Evolutionary conservation across 2,329 filamentous ascomycete genomes (phyloP), one percentile per base, ranked within the genome.

Genomic region (Diaporthe aspalathi): DNA sequence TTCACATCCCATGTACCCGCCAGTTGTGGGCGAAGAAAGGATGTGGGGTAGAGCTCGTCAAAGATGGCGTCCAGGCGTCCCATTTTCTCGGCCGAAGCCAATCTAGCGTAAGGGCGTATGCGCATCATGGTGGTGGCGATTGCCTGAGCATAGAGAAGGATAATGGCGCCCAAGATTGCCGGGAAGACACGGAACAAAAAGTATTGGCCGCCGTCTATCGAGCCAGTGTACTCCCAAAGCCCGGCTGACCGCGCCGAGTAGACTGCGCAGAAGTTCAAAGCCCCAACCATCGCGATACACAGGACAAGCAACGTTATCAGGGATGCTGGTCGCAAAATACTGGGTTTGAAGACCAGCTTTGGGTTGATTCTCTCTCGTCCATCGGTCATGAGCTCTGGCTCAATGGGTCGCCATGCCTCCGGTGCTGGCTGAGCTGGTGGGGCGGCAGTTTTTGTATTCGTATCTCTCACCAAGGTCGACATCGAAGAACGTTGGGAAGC

Each of bases 171-270:
- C 17, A 97, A 78, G 0, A 97, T 83, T 70, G 94, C 94, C 2
- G 95, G 95, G 1, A 98, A 83, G 74, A 97, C 93, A 73, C 94
- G 89, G 80, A 97, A 96, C 57, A 97, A 81, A 79, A 98, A 97
- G 81, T 97, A 97, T 74, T 91, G 87, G 11, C 86, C 87, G 63
- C 91, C 92, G 73, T 93, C 92, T 70, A 94, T 91, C 38, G 82
- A 85, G 56, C 86, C 87, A 43, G 84, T 83, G 79, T 95, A 97
- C 4, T 86, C 81, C 78, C 88, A 90, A 16, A 98, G 83, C 0
- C 94, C 94, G 12, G 85, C 80, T 74, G 91, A 85, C 6, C 82
- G 79, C 47, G 85, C 81, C 14, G 92, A 93, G 82, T 89, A 94
- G 45, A 92, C 82, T 70, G 92, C 93, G 74, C 89, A 90, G 78